phyloP scores from a whole-genome alignment of 2,329 filamentous ascomycete genomes.

The Alternaria consortialis region DNA sequence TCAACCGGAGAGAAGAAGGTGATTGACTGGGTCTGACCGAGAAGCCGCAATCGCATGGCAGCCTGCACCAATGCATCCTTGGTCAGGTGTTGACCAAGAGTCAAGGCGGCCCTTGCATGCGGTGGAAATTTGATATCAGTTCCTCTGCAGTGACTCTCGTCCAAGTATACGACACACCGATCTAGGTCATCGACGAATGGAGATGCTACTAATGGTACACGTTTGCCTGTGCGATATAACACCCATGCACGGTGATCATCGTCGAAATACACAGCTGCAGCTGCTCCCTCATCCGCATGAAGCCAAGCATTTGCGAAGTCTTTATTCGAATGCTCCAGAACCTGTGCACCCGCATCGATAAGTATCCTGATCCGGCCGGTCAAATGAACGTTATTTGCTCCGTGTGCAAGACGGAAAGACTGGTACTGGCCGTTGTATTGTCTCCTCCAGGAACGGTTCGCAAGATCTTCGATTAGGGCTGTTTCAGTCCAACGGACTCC shows the following conservation, averaged over 20 bases:
- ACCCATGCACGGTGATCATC: conserved; percentile 58
- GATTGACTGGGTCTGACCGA: conserved; percentile 65
- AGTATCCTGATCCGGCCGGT: conserved; percentile 60
- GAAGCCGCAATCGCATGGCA: conserved; percentile 70
- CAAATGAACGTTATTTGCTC: background rate
- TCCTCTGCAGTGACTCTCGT: conserved; percentile 69
- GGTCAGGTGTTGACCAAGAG: conserved; percentile 64
- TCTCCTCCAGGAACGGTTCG: background rate
- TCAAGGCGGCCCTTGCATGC: conserved; percentile 61
- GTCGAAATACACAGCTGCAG: conserved; percentile 65
- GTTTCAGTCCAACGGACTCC: conserved; percentile 56
- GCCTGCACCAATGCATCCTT: conserved; percentile 73
- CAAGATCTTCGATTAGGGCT: conserved; percentile 56
- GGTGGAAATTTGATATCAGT: conserved; percentile 66
- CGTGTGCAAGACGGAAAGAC: background rate
- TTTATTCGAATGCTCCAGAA: conserved; percentile 68
- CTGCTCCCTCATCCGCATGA: conserved; percentile 53
- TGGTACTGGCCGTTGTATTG: background rate
- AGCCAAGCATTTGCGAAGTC: conserved; percentile 63
- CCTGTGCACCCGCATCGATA: conserved; percentile 71
- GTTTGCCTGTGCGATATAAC: conserved; percentile 50
- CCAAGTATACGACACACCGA: conserved; percentile 66
- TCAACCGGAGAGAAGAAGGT: conserved; percentile 66
- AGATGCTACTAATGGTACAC: conserved; percentile 61
- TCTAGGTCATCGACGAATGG: conserved; percentile 64